These are phyloP conservation scores for Pterocarpus macrocarpus DNA, from an alignment of 306 rosid genomes.

Conservation along the genomic window DNA sequence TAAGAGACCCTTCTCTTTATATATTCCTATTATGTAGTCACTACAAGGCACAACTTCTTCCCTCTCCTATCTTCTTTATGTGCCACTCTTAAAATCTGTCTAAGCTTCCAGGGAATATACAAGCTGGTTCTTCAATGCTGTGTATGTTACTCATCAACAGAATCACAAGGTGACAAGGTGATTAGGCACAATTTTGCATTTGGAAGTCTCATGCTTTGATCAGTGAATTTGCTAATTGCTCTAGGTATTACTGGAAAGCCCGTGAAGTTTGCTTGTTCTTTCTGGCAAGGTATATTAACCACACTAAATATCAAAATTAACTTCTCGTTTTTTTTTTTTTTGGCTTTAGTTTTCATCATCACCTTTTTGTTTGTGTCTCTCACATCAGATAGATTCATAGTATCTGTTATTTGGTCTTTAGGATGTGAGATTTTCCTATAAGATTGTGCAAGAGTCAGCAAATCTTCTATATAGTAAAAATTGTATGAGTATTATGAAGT, in stretches of 20 bases:
- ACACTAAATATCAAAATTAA: background rate
- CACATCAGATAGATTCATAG: slow-evolving; percentile 44
- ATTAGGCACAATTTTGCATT: background rate
- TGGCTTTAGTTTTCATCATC: background rate
- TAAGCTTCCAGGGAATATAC: slow-evolving; percentile 20
- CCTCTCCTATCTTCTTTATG: background rate
- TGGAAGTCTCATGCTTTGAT: background rate
- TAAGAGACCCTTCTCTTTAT: slow-evolving; percentile 26
- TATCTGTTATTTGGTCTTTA: slow-evolving; percentile 43
- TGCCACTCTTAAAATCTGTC: slow-evolving; percentile 1
- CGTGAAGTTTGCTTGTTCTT: background rate
- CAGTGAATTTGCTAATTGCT: slow-evolving; percentile 14
- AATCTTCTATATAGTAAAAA: slow-evolving; percentile 33
- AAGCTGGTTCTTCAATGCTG: slow-evolving; percentile 21
- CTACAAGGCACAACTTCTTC: slow-evolving; percentile 25
- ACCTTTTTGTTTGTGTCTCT: slow-evolving; percentile 30
- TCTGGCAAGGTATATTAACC: slow-evolving; percentile 41
- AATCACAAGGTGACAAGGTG: slow-evolving; percentile 27
- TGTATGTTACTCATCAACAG: slow-evolving; percentile 24
- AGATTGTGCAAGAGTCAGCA: slow-evolving; percentile 47
- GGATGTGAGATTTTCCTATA: slow-evolving; percentile 18
- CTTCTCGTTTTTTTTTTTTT: background rate
- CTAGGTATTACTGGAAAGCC: background rate
- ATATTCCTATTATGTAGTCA: slow-evolving; percentile 20
- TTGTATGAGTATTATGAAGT: slow-evolving; percentile 17